phyloP scores from a whole-genome alignment of 1,284 basidiomycete species.

The Papiliotrema fonsecae region DNA sequence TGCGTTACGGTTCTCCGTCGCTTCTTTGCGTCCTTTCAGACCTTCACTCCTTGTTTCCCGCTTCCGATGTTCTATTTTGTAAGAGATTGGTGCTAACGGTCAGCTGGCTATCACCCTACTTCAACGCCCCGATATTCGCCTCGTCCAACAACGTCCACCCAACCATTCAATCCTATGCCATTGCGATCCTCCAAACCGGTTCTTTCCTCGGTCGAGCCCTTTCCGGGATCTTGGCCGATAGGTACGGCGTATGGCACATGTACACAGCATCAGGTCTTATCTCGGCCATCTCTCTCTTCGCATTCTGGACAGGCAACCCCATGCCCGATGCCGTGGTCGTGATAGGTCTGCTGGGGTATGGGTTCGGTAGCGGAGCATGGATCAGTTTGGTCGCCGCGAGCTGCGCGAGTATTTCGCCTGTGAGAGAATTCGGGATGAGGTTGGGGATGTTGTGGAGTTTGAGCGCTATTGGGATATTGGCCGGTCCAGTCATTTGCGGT shows the following conservation, averaged over 20 bases:
- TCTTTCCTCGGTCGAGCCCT: slow-evolving; percentile 37
- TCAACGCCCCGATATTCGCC: slow-evolving; percentile 29
- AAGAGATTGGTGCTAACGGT: not conserved
- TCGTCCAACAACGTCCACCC: slow-evolving; percentile 20
- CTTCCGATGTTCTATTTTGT: not conserved
- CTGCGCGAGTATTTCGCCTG: slow-evolving; percentile 36
- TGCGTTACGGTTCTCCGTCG: too few species aligned
- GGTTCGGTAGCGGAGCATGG: slow-evolving; percentile 35
- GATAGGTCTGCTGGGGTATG: slow-evolving; percentile 37
- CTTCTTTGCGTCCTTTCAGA: too few species aligned
- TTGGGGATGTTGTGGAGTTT: slow-evolving; percentile 42
- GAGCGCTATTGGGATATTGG: slow-evolving; percentile 28
- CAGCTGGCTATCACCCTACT: slow-evolving; percentile 38
- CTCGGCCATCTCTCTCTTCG: slow-evolving; percentile 29
- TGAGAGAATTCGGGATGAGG: slow-evolving; percentile 42
- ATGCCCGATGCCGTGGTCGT: slow-evolving; percentile 30
- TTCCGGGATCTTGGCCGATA: slow-evolving; percentile 34
- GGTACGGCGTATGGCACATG: slow-evolving; percentile 37
- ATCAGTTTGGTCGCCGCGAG: slow-evolving; percentile 39
- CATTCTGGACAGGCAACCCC: slow-evolving; percentile 34
- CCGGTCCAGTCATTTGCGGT: slow-evolving; percentile 39
- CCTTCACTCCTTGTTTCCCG: too few species aligned
- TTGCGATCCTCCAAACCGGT: slow-evolving; percentile 37
- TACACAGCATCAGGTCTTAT: slow-evolving; percentile 26
- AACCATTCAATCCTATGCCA: slow-evolving; percentile 28